These are phyloP conservation scores for Exophiala mesophila DNA, from an alignment of 2,329 filamentous ascomycete species.

Conservation along the genomic window DNA sequence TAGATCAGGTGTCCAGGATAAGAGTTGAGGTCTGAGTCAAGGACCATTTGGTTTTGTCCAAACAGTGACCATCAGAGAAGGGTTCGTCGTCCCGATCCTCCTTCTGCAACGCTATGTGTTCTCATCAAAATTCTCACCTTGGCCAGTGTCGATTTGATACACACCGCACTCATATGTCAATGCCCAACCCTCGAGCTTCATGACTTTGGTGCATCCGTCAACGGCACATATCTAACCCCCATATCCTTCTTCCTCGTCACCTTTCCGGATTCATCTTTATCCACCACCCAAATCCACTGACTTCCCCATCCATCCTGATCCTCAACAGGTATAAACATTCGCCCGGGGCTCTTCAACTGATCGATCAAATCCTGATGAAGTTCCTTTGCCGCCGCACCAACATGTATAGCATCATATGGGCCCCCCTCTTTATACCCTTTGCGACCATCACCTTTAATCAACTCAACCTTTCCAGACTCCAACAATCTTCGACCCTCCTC, in stretches of 20 bases:
- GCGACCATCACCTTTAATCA: conserved; percentile 70
- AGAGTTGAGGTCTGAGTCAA: too few species aligned
- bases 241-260: conserved; percentile 54
- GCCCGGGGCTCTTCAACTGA: conserved; percentile 73
- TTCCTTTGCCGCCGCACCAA: conserved; percentile 75
- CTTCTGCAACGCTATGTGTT: too few species aligned
- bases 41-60: too few species aligned
- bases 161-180: too few species aligned
- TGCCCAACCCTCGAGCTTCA: neutral
- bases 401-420: conserved; percentile 89
- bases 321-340: conserved; percentile 63
- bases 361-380: conserved; percentile 68
- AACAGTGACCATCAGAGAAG: too few species aligned
- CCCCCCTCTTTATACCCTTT: conserved; percentile 57
- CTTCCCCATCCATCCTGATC: conserved; percentile 33
- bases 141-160: too few species aligned
- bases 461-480: conserved; percentile 60
- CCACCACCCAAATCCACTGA: conserved; percentile 60
- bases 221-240: conserved; percentile 60
- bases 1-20: too few species aligned
- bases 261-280: conserved; percentile 56
- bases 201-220: conserved; percentile 53
- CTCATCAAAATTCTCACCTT: too few species aligned
- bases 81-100: too few species aligned
- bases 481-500: conserved; percentile 57